Evolutionary conservation across 73 alveolate species (phyloP), one percentile per base, ranked within the genome.

Genomic region (Paramecium caudatum): DNA sequence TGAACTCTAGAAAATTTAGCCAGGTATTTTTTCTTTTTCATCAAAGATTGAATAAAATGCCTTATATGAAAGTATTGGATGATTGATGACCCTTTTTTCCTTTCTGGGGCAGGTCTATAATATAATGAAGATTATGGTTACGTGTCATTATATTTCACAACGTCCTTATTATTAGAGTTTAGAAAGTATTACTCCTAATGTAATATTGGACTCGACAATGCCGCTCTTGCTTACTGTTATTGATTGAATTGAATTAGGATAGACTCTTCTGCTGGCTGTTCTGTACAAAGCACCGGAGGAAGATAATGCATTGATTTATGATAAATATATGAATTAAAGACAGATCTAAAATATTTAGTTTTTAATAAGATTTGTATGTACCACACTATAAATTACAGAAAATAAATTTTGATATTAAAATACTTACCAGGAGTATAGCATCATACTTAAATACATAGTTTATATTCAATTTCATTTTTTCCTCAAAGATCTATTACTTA

Each of bases 251-350:
- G 30, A 19, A 55, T 16, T 25, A 55, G 30, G 36, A 55, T 55
- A 27, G 80, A 55, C 30, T 55, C 80, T 55, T 55, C 80, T 10
- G 80, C 80, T 5, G 80, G 80, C 17, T 55, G 30, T 23, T 55
- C 80, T 55, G 80, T 55, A 55, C 80, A 55, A 55, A 55, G 80
- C 23, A 55, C 80, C 23, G 80, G 80, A 8, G 17, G 80, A 55
- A 55, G 80, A 55, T 55, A 55, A 12, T 55, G 45, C 80, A 55
- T 55, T 55, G 15, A 9, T 55, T 19, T 43, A 27, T 55, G 23
- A 55, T 27, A 55, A 46, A 55, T 12, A 55, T 23, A 17, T 2
- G 30, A 27, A 43, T 27, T 21, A 10, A 55, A 13, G 17, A 4
- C 23, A 55, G 80, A 55, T 55, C 43, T 27, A 55, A 55, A 55